A percentile compares a stretch with the other conserved stretches of the same genome.
These are phyloP conservation scores for Dryadomyces sulphureus DNA, from an alignment of 2,329 filamentous ascomycete species.

Conservation along the genomic window DNA sequence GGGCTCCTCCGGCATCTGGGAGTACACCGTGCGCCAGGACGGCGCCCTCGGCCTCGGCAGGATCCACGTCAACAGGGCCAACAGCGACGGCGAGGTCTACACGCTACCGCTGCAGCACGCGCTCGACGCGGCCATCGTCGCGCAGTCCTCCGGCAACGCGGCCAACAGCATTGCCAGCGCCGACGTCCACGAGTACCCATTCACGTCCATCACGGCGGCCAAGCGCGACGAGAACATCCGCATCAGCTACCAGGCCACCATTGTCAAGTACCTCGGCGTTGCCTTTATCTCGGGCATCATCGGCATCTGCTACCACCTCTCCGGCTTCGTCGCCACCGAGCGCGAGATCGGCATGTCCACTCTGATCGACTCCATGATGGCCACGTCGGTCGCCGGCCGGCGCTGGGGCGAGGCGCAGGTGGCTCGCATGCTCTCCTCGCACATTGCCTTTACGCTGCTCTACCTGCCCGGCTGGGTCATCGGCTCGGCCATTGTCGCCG, in stretches of 20 bases:
- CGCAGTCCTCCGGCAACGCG: constrained; percentile 19
- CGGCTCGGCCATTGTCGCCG: constrained; percentile 48
- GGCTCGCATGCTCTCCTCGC: constrained; percentile 63
- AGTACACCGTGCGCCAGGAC: constrained; percentile 72
- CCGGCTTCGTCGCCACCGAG: constrained; percentile 73
- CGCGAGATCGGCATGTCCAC: constrained; percentile 78
- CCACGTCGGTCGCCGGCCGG: constrained; percentile 36
- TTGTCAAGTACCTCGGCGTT: constrained; percentile 64
- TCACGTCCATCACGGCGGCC: constrained; percentile 54
- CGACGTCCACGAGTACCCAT: constrained; percentile 50
- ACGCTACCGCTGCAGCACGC: constrained; percentile 61
- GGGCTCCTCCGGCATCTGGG: constrained; percentile 56
- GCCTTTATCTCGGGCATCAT: constrained; percentile 68
- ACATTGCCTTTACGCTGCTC: constrained; percentile 64
- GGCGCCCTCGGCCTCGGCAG: constrained; percentile 49
- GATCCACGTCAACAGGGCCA: constrained; percentile 47
- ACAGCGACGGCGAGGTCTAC: constrained; percentile 67
- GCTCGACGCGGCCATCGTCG: constrained; percentile 59
- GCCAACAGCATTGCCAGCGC: constrained; percentile 14
- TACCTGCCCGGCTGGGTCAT: constrained; percentile 77
- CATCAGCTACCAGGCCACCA: constrained; percentile 52
- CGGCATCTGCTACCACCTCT: constrained; percentile 74
- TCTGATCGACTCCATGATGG: constrained; percentile 84
- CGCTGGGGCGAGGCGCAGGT: constrained; percentile 60
- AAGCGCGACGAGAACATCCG: constrained; percentile 54